Evolutionary conservation across 2,329 filamentous ascomycete genomes (phyloP).

Genomic region (Falciphora oryzae): DNA sequence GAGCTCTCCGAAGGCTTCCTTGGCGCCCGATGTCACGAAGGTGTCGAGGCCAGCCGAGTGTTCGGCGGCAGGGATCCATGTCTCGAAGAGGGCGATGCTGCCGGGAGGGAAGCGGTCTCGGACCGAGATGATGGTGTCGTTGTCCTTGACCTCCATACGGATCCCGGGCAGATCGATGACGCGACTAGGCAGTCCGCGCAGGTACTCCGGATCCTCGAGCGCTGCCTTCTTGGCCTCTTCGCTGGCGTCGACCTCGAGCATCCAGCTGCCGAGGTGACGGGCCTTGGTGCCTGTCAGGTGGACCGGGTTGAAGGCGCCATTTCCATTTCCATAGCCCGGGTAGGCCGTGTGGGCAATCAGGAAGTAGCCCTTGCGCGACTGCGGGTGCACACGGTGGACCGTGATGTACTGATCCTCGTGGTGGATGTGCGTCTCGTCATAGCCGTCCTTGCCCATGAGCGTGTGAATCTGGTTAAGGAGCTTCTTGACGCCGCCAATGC

Average conservation of each 20-base stretch:
- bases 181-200: slow-evolving; percentile 79
- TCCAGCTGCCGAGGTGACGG: slow-evolving; percentile 85
- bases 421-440: slow-evolving; percentile 92
- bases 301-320: slow-evolving; percentile 73
- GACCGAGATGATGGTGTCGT: slow-evolving; percentile 74
- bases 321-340: slow-evolving; percentile 80
- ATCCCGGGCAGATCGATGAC: slow-evolving; percentile 71
- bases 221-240: slow-evolving; percentile 61
- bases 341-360: slow-evolving; percentile 95
- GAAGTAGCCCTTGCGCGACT: slow-evolving; percentile 89
- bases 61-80: slow-evolving; percentile 85
- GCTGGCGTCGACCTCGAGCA: slow-evolving; percentile 78
- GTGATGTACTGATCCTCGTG: slow-evolving; percentile 96
- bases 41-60: slow-evolving; percentile 78
- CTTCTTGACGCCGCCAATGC: slow-evolving; percentile 87
- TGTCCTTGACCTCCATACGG: slow-evolving; percentile 62
- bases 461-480: slow-evolving; percentile 92
- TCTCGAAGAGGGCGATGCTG: slow-evolving; percentile 92
- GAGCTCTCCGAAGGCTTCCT: slow-evolving; percentile 69
- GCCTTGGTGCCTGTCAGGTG: slow-evolving; percentile 78
- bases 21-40: slow-evolving; percentile 77
- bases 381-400: slow-evolving; percentile 88
- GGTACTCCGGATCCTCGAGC: slow-evolving; percentile 60
- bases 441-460: slow-evolving; percentile 91
- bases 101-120: slow-evolving; percentile 84